A percentile compares a stretch with the other conserved stretches of the same genome.
These are phyloP conservation scores for Nannizziopsis barbatae DNA, from an alignment of 2,329 filamentous ascomycete genomes.

Conservation along the genomic window DNA sequence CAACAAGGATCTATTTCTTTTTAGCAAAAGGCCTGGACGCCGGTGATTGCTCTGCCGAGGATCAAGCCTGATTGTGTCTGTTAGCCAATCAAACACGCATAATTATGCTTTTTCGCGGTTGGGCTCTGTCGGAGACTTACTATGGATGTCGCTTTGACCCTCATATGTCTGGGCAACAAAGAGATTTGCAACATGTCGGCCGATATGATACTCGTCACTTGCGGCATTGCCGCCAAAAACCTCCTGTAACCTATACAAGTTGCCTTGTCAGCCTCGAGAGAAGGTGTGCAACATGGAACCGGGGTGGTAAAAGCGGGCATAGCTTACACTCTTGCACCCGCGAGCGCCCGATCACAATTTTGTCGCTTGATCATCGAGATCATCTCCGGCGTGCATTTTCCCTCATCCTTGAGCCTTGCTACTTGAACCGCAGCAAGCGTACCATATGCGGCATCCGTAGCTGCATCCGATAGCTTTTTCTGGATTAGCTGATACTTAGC, in stretches of 20 bases:
- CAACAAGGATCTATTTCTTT: neutral
- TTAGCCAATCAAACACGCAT: constrained; percentile 1
- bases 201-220: constrained; percentile 92
- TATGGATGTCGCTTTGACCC: constrained; percentile 94
- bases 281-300: neutral
- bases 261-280: neutral
- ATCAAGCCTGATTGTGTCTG: constrained; percentile 47
- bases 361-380: constrained; percentile 94
- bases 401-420: constrained; percentile 82
- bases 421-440: constrained; percentile 86
- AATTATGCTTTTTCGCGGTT: neutral
- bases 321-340: constrained; percentile 57
- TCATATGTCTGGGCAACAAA: constrained; percentile 98
- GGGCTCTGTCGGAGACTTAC: constrained; percentile 47
- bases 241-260: constrained; percentile 59
- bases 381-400: constrained; percentile 85
- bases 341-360: constrained; percentile 84
- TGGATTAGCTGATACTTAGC: constrained; percentile 95
- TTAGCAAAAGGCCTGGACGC: constrained; percentile 67
- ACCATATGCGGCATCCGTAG: constrained; percentile 82
- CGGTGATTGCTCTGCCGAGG: constrained; percentile 57
- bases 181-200: constrained; percentile 85
- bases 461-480: constrained; percentile 91
- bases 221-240: constrained; percentile 97
- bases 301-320: neutral